phyloP scores from a whole-genome alignment of 2,329 filamentous ascomycete genomes.

The Shiraia sp. region DNA sequence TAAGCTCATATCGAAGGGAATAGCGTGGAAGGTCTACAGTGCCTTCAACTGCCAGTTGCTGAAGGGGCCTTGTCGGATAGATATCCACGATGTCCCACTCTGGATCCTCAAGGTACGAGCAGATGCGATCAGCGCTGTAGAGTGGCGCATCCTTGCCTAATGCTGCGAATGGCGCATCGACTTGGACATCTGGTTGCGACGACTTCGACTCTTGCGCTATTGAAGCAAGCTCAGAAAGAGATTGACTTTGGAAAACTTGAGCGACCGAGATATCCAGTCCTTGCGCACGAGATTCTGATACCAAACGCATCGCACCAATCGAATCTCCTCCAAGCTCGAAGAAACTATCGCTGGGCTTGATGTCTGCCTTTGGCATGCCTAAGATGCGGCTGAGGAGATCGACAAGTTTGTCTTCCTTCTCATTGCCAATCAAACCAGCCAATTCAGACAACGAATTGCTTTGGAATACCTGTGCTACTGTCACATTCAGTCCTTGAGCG shows the following conservation, averaged over 20 bases:
- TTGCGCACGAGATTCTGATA: conserved; percentile 43
- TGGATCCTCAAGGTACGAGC: conserved; percentile 56
- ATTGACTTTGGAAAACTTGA: conserved; percentile 50
- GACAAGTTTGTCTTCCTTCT: conserved; percentile 36
- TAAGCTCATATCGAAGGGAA: conserved; percentile 66
- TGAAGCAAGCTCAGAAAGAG: conserved; percentile 41
- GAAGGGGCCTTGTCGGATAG: conserved; percentile 62
- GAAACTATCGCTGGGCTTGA: conserved; percentile 49
- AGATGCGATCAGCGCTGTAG: conserved; percentile 55
- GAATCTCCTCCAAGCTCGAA: conserved; percentile 54
- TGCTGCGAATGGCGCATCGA: conserved; percentile 56
- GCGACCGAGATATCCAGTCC: conserved; percentile 48
- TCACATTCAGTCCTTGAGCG: conserved; percentile 40
- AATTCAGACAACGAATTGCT: conserved; percentile 55
- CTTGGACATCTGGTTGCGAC: conserved; percentile 17
- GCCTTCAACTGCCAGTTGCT: conserved; percentile 62
- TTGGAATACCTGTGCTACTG: conserved; percentile 51
- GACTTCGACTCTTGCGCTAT: conserved; percentile 35
- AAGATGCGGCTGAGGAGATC: conserved; percentile 35
- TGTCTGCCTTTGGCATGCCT: conserved; percentile 34
- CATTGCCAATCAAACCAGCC: conserved; percentile 51
- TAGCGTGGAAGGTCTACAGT: conserved; percentile 63
- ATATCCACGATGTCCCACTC: conserved; percentile 60
- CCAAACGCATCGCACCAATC: conserved; percentile 51
- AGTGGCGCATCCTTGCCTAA: conserved; percentile 49